Conservation (phyloP, 1,139 yeast genomes). For the Suhomyces taliae region DNA sequence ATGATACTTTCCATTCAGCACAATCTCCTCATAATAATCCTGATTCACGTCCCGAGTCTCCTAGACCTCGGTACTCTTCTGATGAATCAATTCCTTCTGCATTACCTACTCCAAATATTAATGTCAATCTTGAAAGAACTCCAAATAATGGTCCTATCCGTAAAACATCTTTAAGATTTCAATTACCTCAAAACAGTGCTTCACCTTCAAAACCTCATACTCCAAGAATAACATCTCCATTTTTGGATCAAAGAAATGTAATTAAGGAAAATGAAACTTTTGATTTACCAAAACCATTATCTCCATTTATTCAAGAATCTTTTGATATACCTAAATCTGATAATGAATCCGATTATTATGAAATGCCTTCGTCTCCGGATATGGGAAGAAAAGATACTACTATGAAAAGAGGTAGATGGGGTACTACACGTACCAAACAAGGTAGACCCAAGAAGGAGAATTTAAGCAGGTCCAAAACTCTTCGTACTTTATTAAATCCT, state of each 20-base stretch:
- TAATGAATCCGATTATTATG: constrained; percentile 10
- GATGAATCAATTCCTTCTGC: constrained; percentile 13
- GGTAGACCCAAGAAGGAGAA: constrained; percentile 60
- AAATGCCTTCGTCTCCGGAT: constrained; percentile 3
- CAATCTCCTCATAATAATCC: constrained; percentile 1
- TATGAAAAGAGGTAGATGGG: constrained; percentile 85
- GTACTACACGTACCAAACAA: constrained; percentile 76
- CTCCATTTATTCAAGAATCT: constrained; percentile 19
- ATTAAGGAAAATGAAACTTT: constrained; percentile 25
- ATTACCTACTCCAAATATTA: constrained; percentile 32
- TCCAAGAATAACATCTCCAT: constrained; percentile 22
- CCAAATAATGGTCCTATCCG: constrained; percentile 5
- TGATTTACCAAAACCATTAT: constrained; percentile 19
- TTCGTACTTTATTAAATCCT: constrained; percentile 32
- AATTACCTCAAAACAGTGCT: constrained; percentile 7
- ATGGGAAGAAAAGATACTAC: constrained; percentile 20
- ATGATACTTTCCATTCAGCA: constrained; percentile 6
- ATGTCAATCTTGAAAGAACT: constrained; percentile 11
- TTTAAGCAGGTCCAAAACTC: constrained; percentile 48
- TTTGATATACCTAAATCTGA: constrained; percentile 11
- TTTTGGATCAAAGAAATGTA: constrained; percentile 21
- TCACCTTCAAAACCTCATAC: constrained; percentile 2
- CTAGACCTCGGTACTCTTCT: constrained; percentile 1
- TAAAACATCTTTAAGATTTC: constrained; percentile 12
- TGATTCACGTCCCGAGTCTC: constrained; percentile 3